Evolutionary conservation across 106 monocot species (phyloP).

Genomic region (Dendrobium chrysotoxum): DNA sequence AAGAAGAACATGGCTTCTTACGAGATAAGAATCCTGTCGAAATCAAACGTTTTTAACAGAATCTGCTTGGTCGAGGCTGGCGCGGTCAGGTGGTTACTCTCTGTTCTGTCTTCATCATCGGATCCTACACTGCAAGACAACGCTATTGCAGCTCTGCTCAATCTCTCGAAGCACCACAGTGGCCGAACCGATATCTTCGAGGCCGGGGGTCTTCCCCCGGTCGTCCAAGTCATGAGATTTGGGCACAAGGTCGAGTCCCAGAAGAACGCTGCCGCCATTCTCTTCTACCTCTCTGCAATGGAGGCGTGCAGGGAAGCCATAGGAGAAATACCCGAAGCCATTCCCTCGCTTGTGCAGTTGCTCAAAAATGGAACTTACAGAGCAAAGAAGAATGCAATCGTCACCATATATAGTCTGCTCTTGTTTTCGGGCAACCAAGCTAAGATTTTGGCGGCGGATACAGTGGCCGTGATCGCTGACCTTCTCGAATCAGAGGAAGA

Average conservation of each 20-base stretch:
- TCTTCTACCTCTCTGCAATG: slow-evolving; percentile 67
- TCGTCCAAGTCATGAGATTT: slow-evolving; percentile 28
- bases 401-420: slow-evolving; percentile 46
- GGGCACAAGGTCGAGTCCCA: slow-evolving; percentile 32
- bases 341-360: slow-evolving; percentile 47
- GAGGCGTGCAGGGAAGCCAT: slow-evolving; percentile 47
- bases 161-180: slow-evolving; percentile 51
- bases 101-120: slow-evolving; percentile 40
- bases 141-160: slow-evolving; percentile 46
- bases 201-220: slow-evolving; percentile 23
- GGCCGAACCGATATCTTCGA: slow-evolving; percentile 58
- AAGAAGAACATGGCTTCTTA: slow-evolving; percentile 39
- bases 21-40: slow-evolving; percentile 54
- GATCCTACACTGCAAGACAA: slow-evolving; percentile 55
- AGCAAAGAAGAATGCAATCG: slow-evolving; percentile 61
- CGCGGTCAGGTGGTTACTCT: slow-evolving; percentile 48
- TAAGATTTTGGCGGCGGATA: slow-evolving; percentile 33
- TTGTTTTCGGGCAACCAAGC: slow-evolving; percentile 33
- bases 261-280: slow-evolving; percentile 66
- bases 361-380: slow-evolving; percentile 36
- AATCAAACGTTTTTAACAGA: slow-evolving; percentile 46
- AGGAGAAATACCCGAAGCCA: slow-evolving; percentile 45
- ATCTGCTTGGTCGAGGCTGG: slow-evolving; percentile 64
- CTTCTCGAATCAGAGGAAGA: slow-evolving; percentile 9
- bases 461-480: slow-evolving; percentile 20